Base-by-base conservation (phyloP, 345 rosid species). In the Populus nigra region DNA sequence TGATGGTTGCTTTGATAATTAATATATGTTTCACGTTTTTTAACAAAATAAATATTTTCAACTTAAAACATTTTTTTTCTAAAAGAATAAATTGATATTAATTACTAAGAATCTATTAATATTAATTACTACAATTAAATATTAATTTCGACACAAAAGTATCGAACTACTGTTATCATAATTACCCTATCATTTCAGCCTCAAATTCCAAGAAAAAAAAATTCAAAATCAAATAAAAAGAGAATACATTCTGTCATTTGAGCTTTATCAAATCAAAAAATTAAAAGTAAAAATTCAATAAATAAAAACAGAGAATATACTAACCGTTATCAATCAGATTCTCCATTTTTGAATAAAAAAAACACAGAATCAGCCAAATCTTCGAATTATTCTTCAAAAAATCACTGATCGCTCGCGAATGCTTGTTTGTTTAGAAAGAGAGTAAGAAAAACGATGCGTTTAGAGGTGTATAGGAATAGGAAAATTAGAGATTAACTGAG, bases 401-500 rank as follows among this genome's bases (percentile, higher is more conserved):
- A 59, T n/a, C n/a, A n/a, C 65, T 9, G 29, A 59, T 59, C 29
- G 27, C 65, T 23, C 29, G 29, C 16, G 65, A n/a, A n/a, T 16
- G 17, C 18, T 47, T 15, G 1, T 47, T 47, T 15, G 17, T 59
- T 23, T 59, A 61, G 36, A 38, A 33, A 57, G n/a, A 71, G 29
- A 3, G 4, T 43, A 65, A 65, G 39, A 39, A 38, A 39, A 5
- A 41, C 31, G 63, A 57, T 7, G 5, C 5, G 67, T 72, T 86
- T 80, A 86, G 23, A 84, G 91, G 61, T 78, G 88, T 87, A 88
- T 90, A 86, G 90, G 88, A 85, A 68, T 80, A 78, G 86, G 80
- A 79, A 90, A 88, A 88, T 90, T 88, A 39, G 93, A 90, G 78
- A 88, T 82, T 65, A 90, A 83, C 55, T 81, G 87, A 70, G 74